Evolutionary conservation across 306 rosid species (phyloP), one percentile per base, ranked within the genome.

Genomic region (Rosa lucieae): DNA sequence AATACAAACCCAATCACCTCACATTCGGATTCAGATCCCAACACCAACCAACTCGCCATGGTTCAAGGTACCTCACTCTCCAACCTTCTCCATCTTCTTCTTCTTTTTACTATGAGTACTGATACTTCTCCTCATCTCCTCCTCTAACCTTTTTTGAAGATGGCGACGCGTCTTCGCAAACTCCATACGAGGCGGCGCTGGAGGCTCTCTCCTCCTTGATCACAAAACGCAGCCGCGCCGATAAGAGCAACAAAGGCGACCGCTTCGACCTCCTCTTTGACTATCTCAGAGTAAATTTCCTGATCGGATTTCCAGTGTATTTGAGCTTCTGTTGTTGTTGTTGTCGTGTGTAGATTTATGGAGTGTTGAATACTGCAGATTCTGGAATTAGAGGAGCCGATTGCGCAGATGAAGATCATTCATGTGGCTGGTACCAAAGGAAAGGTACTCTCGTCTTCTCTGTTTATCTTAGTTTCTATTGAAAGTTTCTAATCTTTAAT

Each of bases 351-450:
- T 37, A 0, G 32, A 23, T 76, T 46, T 7, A 21, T 32, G 53
- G 49, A 5, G 46, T 23, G 55, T 76, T 77, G 76, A 53, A 12
- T 37, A 39, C 53, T 32, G 12, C 67, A 95, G 99, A 92, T 92
- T 53, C 90, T 94, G 53, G 99, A 94, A 67, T 88, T 94, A 80
- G 97, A 94, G 79, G 97, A 92, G 86, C 75, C 91, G 14, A 88
- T 92, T 83, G 87, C 91, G 2, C 68, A 84, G 76, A 80, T 95
- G 98, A 95, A 95, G 94, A 72, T 95, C 74, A 91, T 95, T 76
- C 99, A 95, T 80, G 97, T 92, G 55, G 99, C 99, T 83, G 99
- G 99, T 23, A 95, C 98, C 79, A 95, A 95, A 85, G 98, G 99
- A 70, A 95, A 95, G 99, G 99, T 95, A 88, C 66, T 51, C 68